Evolutionary conservation across 2,329 filamentous ascomycete genomes (phyloP), one percentile per base, ranked within the genome.

Genomic region (Fusarium subtropicale): DNA sequence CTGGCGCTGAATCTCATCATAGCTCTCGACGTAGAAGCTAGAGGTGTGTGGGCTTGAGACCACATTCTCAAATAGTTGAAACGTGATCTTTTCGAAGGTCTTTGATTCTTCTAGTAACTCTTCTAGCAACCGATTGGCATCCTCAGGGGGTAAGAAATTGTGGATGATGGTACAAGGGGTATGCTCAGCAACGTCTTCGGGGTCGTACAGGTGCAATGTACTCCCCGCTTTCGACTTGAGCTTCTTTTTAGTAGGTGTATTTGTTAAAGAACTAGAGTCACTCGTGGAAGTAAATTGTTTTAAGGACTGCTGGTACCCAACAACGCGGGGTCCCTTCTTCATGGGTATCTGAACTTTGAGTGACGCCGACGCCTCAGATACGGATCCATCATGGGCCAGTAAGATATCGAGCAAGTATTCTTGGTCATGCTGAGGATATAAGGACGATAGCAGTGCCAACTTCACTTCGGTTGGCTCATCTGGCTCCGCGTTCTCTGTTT

Each of bases 131-230:
- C 85, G 84, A 68, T 93, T 91, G 39, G 96, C 95, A 61, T 92
- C 85, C 3, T 90, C 83, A 0, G 84, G 31, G 0, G 93, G 89
- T 1, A 99, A 83, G 72, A 98, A 97, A 75, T 97, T 96, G 79
- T 97, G 94, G 57, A 97, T 89, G 69, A 98, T 92, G 13, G 92
- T 94, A 80, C 94, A 97, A 2, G 96, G 94, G 0, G 95, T 97
- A 75, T 97, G 87, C 26, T 87, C 85, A 50, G 92, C 91, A 46
- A 98, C 88, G 72, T 97, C 94, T 39, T 88, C 84, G 0, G 94
- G 92, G 42, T 92, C 89, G 78, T 92, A 98, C 0, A 98, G 83
- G 76, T 95, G 92, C 3, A 98, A 80, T 0, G 95, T 97, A 71
- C 89, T 88, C 15, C 94, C 95, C 76, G 91, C 97, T 74, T 88